These are phyloP conservation scores for Fonsecaea multimorphosa DNA, from an alignment of 2,329 filamentous ascomycete species.

Conservation along the genomic window DNA sequence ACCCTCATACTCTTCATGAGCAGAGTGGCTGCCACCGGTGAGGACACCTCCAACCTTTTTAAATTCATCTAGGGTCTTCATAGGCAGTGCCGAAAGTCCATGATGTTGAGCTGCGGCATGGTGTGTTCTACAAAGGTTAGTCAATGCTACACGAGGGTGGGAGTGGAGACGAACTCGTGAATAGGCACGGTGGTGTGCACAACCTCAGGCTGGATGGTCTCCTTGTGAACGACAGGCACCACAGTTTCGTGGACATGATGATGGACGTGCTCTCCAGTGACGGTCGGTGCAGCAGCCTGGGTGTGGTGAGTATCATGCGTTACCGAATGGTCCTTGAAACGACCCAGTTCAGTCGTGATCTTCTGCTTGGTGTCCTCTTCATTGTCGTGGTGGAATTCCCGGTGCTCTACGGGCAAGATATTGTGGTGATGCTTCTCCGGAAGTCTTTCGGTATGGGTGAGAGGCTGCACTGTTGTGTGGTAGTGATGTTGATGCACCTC, in stretches of 20 bases:
- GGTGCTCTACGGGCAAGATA: slow-evolving; percentile 64
- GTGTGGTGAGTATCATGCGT: slow-evolving; percentile 59
- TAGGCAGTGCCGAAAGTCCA: slow-evolving; percentile 66
- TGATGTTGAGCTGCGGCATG: slow-evolving; percentile 72
- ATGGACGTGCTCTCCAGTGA: slow-evolving; percentile 68
- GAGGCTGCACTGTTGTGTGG: slow-evolving; percentile 71
- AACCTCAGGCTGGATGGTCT: slow-evolving; percentile 64
- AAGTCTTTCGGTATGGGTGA: slow-evolving; percentile 61
- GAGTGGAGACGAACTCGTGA: slow-evolving; percentile 59
- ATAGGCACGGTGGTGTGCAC: slow-evolving; percentile 75
- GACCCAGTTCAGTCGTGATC: slow-evolving; percentile 60
- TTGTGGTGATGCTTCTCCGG: slow-evolving; percentile 70
- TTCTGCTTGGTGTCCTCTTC: slow-evolving; percentile 54
- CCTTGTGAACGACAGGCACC: slow-evolving; percentile 73
- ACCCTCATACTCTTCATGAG: slow-evolving; percentile 61
- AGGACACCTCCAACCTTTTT: slow-evolving; percentile 61
- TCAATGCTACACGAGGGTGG: too few relatives aligned
- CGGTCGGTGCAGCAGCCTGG: slow-evolving; percentile 54
- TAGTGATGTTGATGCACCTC: slow-evolving; percentile 76
- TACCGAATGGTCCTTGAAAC: slow-evolving; percentile 60
- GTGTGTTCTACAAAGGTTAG: slow-evolving; percentile 52
- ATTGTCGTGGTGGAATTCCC: slow-evolving; percentile 66
- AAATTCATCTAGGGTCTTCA: slow-evolving; percentile 70
- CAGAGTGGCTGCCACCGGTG: slow-evolving; percentile 45
- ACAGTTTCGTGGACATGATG: slow-evolving; percentile 69